phyloP scores from a whole-genome alignment of 2,329 filamentous ascomycete genomes.

The Hypoxylon sp. region DNA sequence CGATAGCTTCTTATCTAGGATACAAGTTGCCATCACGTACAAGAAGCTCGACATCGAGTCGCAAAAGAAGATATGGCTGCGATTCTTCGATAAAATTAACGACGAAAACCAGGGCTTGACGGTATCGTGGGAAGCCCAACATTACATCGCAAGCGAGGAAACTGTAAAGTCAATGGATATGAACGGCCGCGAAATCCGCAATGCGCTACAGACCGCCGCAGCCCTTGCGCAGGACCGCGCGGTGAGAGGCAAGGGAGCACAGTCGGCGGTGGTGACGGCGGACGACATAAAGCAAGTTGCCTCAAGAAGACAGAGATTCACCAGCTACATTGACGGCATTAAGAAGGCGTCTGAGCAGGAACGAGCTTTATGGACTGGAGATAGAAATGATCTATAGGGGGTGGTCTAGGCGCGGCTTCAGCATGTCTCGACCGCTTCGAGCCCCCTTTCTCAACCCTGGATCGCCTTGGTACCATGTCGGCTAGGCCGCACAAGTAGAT shows the following conservation, averaged over 20 bases:
- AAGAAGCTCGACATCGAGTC: neutral
- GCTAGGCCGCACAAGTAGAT: no score
- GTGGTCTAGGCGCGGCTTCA: no score
- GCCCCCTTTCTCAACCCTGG: no score
- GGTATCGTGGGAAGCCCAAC: neutral
- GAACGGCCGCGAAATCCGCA: constrained; percentile 49
- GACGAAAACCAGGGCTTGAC: constrained; percentile 35
- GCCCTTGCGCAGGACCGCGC: constrained; percentile 28
- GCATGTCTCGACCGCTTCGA: no score
- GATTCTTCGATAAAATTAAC: constrained; percentile 4
- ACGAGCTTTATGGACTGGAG: neutral
- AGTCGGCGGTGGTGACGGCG: neutral
- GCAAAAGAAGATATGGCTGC: neutral
- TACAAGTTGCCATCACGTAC: constrained; percentile 10
- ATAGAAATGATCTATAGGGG: constrained; percentile 2
- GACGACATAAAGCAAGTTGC: constrained; percentile 9
- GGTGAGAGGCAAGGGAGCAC: neutral
- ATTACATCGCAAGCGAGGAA: constrained; percentile 2
- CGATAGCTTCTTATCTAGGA: constrained; percentile 6
- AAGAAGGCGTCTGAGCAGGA: neutral
- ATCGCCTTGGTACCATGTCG: no score
- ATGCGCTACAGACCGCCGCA: constrained; percentile 41
- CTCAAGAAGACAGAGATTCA: neutral
- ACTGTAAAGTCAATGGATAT: constrained; percentile 28
- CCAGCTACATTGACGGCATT: neutral